phyloP scores from a whole-genome alignment of 2,329 filamentous ascomycete species.

The Ascosphaera apis region DNA sequence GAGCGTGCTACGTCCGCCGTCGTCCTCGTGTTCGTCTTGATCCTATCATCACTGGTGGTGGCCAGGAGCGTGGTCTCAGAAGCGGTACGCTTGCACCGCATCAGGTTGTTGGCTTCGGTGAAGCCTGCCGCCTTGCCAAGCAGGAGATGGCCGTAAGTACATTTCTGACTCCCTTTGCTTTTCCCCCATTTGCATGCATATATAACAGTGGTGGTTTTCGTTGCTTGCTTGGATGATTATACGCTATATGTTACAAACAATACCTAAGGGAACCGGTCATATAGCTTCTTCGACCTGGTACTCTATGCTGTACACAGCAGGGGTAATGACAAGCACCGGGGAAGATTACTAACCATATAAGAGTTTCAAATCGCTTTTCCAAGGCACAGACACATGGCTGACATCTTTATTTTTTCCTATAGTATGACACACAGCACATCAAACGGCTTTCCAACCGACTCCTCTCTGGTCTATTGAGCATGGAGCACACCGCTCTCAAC shows the following conservation, averaged over 20 bases:
- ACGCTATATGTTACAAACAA: slow-evolving; percentile 38
- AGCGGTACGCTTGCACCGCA: slow-evolving; percentile 85
- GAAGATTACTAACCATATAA: no score
- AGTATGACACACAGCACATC: slow-evolving; percentile 88
- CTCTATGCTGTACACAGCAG: slow-evolving; percentile 42
- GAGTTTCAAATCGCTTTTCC: no score
- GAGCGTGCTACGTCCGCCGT: slow-evolving; percentile 85
- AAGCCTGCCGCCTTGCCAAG: slow-evolving; percentile 77
- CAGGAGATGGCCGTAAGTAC: slow-evolving; percentile 67
- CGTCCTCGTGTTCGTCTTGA: slow-evolving; percentile 83
- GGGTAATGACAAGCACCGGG: slow-evolving; percentile 31
- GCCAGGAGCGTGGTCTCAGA: slow-evolving; percentile 81
- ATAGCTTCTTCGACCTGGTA: slow-evolving; percentile 1
- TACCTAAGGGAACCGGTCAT: no score
- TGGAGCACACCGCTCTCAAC: slow-evolving; percentile 87
- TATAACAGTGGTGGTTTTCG: slow-evolving; percentile 2
- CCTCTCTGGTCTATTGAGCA: slow-evolving; percentile 53
- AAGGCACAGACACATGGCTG: no score
- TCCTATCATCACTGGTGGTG: slow-evolving; percentile 86
- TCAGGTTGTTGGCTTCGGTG: slow-evolving; percentile 76
- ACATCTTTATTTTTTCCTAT: no score
- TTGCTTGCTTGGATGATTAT: slow-evolving; percentile 42
- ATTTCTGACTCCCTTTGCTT: slow-evolving; percentile 6
- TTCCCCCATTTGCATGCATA: slow-evolving; percentile 5
- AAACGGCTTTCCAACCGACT: slow-evolving; percentile 62